Conservation (phyloP, 2,329 filamentous ascomycete genomes). For the Pseudogymnoascus sp. region DNA sequence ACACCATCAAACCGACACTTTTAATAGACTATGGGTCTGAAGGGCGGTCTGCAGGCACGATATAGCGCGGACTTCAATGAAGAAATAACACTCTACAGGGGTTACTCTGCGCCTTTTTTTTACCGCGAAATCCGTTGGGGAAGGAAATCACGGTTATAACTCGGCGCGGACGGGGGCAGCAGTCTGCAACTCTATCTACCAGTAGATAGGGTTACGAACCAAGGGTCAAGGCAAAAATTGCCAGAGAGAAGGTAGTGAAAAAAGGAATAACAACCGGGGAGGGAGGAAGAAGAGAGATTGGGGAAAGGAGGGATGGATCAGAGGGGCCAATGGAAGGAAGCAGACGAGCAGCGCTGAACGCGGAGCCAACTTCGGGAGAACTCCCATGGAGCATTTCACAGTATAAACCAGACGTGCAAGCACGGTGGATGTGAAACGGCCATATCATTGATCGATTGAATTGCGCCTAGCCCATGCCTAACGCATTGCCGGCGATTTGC, state of each 20-base stretch:
- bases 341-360: conserved; percentile 13
- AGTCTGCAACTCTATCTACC: not conserved
- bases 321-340: not conserved
- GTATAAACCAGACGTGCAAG: conserved; percentile 32
- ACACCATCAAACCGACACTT: conserved; percentile 77
- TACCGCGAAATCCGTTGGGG: conserved; percentile 76
- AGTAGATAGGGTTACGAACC: not conserved
- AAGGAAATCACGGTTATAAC: conserved; percentile 82
- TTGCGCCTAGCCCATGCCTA: conserved; percentile 29
- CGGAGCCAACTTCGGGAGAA: conserved; percentile 53
- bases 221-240: not conserved
- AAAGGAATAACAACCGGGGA: not conserved
- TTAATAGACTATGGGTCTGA: conserved; percentile 52
- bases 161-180: conserved; percentile 47
- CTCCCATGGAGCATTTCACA: conserved; percentile 72
- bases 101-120: conserved; percentile 84
- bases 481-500: conserved; percentile 14
- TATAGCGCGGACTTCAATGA: conserved; percentile 34
- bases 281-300: not conserved
- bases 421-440: conserved; percentile 57
- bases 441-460: conserved; percentile 43
- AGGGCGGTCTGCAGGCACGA: conserved; percentile 78
- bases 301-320: not conserved
- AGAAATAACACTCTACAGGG: conserved; percentile 35
- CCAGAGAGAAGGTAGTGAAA: not conserved